Evolutionary conservation across 192 early-diverging fungal species (phyloP).

Genomic region (Backusella luteola): DNA sequence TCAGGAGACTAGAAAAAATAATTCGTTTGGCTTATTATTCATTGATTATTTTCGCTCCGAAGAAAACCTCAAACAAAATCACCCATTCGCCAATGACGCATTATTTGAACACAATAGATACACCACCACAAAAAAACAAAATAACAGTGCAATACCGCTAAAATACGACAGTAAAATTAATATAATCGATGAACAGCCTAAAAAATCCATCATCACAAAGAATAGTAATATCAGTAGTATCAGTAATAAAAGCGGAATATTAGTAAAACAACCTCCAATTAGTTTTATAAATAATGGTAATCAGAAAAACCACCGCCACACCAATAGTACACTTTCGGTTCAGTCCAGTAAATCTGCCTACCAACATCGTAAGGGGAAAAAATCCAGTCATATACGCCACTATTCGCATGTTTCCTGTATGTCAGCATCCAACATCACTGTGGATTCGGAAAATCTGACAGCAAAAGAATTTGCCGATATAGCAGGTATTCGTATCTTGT

Average conservation of each 20-base stretch:
- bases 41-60: constrained; percentile 18
- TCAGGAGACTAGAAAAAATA: constrained; percentile 1
- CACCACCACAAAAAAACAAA: neutral
- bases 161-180: neutral
- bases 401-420: constrained; percentile 28
- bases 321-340: constrained; percentile 11
- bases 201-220: neutral
- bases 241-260: neutral
- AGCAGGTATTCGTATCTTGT: constrained; percentile 28
- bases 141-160: neutral
- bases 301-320: constrained; percentile 17
- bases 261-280: constrained; percentile 7
- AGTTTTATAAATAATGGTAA: neutral
- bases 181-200: neutral
- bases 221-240: neutral
- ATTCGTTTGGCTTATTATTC: constrained; percentile 7
- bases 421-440: constrained; percentile 33
- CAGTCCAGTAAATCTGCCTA: neutral
- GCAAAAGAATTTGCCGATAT: constrained; percentile 41
- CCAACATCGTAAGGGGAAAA: neutral
- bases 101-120: constrained; percentile 15
- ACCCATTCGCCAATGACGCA: neutral
- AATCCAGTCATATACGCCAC: constrained; percentile 22
- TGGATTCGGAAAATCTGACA: constrained; percentile 36
- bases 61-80: neutral